Percentiles rank a stretch among this genome's conserved stretches.
Conservation (phyloP, 2,329 filamentous ascomycete species). For the Colletotrichum siamense region DNA sequence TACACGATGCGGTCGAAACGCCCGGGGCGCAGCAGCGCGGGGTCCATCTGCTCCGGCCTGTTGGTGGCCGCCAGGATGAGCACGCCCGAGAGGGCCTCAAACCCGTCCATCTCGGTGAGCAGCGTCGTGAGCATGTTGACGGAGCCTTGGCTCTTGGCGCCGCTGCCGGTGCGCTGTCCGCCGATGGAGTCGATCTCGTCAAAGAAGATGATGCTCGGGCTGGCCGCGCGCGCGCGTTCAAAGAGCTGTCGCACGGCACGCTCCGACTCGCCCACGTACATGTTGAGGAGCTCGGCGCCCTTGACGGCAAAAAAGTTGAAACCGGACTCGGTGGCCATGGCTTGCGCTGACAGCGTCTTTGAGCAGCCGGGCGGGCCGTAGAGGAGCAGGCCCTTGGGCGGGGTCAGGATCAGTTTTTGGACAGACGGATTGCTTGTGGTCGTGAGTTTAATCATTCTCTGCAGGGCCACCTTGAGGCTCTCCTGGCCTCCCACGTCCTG, state of each 20-base stretch:
- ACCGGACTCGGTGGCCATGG: slow-evolving; percentile 86
- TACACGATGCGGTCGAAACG: slow-evolving; percentile 87
- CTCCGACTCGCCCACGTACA: slow-evolving; percentile 97
- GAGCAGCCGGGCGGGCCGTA: slow-evolving; percentile 95
- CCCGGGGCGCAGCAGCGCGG: slow-evolving; percentile 84
- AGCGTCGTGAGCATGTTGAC: slow-evolving; percentile 89
- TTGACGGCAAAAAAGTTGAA: slow-evolving; percentile 96
- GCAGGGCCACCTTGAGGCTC: slow-evolving; percentile 69
- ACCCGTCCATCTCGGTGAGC: slow-evolving; percentile 95
- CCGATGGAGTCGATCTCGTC: slow-evolving; percentile 93
- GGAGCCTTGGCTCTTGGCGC: slow-evolving; percentile 47
- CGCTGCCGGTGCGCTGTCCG: slow-evolving; percentile 55
- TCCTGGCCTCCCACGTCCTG: slow-evolving; percentile 87
- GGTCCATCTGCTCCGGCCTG: slow-evolving; percentile 83
- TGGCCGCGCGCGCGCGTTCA: slow-evolving; percentile 81
- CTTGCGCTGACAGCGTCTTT: slow-evolving; percentile 91
- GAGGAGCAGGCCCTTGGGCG: slow-evolving; percentile 83
- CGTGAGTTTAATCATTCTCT: slow-evolving; percentile 52
- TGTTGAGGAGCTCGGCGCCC: slow-evolving; percentile 90
- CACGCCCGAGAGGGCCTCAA: slow-evolving; percentile 82
- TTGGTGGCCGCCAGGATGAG: slow-evolving; percentile 92
- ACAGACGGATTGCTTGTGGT: slow-evolving; percentile 35
- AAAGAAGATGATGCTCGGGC: slow-evolving; percentile 91
- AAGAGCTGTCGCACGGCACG: slow-evolving; percentile 86
- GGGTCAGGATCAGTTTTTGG: slow-evolving; percentile 49